Evolutionary conservation across 1,284 basidiomycete species (phyloP).

Genomic region (Sphagnurus paluster): DNA sequence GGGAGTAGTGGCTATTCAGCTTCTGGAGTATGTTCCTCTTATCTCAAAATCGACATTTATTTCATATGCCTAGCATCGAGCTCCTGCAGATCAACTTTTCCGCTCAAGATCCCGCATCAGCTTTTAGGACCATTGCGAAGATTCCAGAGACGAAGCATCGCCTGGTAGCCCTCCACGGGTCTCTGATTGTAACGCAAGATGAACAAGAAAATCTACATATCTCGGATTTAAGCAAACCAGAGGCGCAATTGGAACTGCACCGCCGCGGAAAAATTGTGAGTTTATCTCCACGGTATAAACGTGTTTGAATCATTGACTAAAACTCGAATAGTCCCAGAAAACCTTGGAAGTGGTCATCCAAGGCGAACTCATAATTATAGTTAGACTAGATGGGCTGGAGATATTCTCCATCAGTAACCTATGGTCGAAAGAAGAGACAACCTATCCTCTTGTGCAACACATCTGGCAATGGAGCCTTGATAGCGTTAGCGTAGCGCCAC

Average conservation of each 20-base stretch:
- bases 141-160: slow-evolving; percentile 32
- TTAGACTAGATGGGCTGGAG: slow-evolving; percentile 41
- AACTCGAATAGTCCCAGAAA: slow-evolving; percentile 30
- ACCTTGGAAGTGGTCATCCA: slow-evolving; percentile 40
- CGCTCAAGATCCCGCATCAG: slow-evolving; percentile 31
- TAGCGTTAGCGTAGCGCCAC: slow-evolving; percentile 40
- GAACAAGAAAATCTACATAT: slow-evolving; percentile 30
- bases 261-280: slow-evolving; percentile 21
- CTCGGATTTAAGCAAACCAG: slow-evolving; percentile 27
- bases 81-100: slow-evolving; percentile 35
- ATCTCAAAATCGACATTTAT: slow-evolving; percentile 1
- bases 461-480: slow-evolving; percentile 58
- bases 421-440: slow-evolving; percentile 11
- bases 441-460: slow-evolving; percentile 46
- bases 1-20: slow-evolving; percentile 40
- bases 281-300: not conserved
- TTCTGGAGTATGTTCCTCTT: slow-evolving; percentile 35
- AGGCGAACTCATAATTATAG: slow-evolving; percentile 40
- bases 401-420: slow-evolving; percentile 27
- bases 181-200: slow-evolving; percentile 36
- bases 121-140: slow-evolving; percentile 33
- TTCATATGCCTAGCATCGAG: slow-evolving; percentile 29
- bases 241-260: slow-evolving; percentile 29
- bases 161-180: slow-evolving; percentile 35
- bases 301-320: slow-evolving; percentile 1